Evolutionary conservation across 306 rosid species (phyloP).

Genomic region (Cucurbita pepo): DNA sequence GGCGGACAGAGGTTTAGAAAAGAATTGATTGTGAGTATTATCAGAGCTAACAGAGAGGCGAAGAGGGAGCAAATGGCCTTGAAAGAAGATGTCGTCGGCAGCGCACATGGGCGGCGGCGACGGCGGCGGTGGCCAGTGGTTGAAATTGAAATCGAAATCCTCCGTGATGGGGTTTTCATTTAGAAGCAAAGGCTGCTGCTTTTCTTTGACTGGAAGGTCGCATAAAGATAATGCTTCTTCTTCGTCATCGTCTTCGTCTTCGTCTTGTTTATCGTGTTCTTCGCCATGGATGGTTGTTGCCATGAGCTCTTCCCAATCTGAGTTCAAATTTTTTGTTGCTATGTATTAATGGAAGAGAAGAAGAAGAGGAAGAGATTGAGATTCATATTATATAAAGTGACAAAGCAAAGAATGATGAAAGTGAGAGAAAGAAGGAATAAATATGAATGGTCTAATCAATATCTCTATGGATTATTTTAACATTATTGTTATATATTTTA

Average conservation of each 20-base stretch:
- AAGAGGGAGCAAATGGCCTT: slow-evolving; percentile 73
- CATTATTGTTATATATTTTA: not conserved
- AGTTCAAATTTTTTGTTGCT: no score
- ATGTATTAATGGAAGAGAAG: not conserved
- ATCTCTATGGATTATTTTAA: not conserved
- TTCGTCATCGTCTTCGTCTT: slow-evolving; percentile 17
- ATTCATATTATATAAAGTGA: not conserved
- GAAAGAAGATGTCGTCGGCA: slow-evolving; percentile 71
- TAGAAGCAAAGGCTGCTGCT: not conserved
- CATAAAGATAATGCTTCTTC: slow-evolving; percentile 55
- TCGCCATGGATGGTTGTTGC: slow-evolving; percentile 11
- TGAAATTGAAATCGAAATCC: slow-evolving; percentile 42
- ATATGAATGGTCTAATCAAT: not conserved
- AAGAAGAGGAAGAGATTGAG: not conserved
- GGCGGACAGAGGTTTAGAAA: not conserved
- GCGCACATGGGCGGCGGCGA: slow-evolving; percentile 42
- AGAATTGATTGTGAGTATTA: not conserved
- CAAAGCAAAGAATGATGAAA: not conserved
- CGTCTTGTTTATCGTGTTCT: not conserved
- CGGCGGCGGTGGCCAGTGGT: slow-evolving; percentile 3
- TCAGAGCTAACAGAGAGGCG: slow-evolving; percentile 40
- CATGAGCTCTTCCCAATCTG: slow-evolving; percentile 9
- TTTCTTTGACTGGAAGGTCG: slow-evolving; percentile 41
- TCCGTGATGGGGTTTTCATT: not conserved
- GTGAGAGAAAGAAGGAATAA: not conserved